Conservation (phyloP, 768 basidiomycete species). For the Hygrophorus pudorinus region DNA sequence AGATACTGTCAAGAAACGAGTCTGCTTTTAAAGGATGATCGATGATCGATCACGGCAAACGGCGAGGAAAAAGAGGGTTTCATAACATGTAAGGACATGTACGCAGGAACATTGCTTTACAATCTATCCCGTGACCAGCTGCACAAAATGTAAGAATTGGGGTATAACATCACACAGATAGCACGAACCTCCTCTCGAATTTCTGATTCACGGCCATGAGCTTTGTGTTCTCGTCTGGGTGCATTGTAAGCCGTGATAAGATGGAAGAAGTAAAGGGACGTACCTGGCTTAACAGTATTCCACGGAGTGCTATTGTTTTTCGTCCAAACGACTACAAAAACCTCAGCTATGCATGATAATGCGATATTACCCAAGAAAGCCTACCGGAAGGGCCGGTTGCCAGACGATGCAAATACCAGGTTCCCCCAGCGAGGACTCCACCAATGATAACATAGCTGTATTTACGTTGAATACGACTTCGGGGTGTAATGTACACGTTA, state of each 20-base stretch:
- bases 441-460: conserved; percentile 43
- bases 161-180: conserved; percentile 2
- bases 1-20: neutral
- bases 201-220: conserved; percentile 59
- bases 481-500: neutral
- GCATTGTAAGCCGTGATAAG: no score
- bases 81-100: no score
- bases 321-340: conserved; percentile 42
- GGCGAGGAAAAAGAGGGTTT: no score
- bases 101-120: no score
- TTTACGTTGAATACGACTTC: neutral
- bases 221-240: conserved; percentile 64
- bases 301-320: conserved; percentile 81
- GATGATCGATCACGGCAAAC: neutral
- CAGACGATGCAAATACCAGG: conserved; percentile 59
- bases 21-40: neutral
- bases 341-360: conserved; percentile 1
- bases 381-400: conserved; percentile 47
- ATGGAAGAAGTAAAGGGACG: no score
- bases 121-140: conserved; percentile 76
- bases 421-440: conserved; percentile 44
- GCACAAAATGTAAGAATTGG: conserved; percentile 5
- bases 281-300: conserved; percentile 51
- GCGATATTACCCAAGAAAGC: conserved; percentile 13
- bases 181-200: conserved; percentile 62